Evolutionary conservation across 768 basidiomycete genomes (phyloP), one percentile per base, ranked within the genome.

Genomic region (Pholiota molesta): DNA sequence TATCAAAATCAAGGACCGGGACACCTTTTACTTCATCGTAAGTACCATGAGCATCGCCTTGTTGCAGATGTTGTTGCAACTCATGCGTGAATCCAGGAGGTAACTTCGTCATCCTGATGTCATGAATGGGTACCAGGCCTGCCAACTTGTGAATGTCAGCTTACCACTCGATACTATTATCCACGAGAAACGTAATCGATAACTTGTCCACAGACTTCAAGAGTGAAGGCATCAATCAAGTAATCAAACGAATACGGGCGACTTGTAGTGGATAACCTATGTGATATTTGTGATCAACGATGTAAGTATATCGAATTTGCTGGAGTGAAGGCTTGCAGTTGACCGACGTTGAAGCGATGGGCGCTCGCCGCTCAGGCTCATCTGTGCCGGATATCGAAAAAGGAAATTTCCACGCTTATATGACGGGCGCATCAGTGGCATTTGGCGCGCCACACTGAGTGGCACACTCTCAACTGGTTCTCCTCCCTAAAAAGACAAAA

Each of bases 81-180:
- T 95, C 93, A 68, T 88, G 89, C 0, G 79, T 82, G 72, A 94
- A 94, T 7, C 91, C 91, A 0, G 88, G 83, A 7, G 94, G 93
- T 8, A 94, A 74, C 70, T 86, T 86, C 11, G 89, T 89, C 83
- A 94, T 88, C 91, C 91, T 92, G 29, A 37, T 19, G 16, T 52
- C 35, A 31, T 31, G 21, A 21, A 44, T 13, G 2, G 23, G 11
- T 47, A 8, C 44, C 33, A 59, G 42, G 28, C 62, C 29, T 21
- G 26, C 23, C 21, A 31, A 31, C 31, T 7, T 31, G 6, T 31
- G 2, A 31, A 31, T 37, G 35, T 3, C 35, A 13, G 51, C 67
- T 51, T 65, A 88, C 92, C 92, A 94, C 87, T 94, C 92, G 37
- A 93, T 86, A 60, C 74, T 80, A 66, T 92, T 91, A 70, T 92